Base-by-base conservation (phyloP, 768 basidiomycete species). In the Suillus bovinus region DNA sequence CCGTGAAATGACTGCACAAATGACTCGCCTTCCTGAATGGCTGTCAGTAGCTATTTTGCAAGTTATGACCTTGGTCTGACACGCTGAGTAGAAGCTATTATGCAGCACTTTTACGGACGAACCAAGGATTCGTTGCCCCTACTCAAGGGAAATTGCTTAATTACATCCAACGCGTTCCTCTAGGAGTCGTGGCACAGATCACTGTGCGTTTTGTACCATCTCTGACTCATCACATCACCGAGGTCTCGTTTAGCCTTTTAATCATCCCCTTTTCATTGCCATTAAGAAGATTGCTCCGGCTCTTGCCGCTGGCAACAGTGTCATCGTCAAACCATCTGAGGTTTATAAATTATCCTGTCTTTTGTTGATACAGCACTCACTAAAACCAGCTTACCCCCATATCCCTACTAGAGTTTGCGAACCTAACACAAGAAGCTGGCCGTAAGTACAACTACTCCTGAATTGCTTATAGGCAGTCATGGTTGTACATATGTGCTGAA, bases 181-280 rank as follows among this genome's bases (percentile, higher is more conserved):
- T 95, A 0, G 93, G 93, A 13, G 93, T 94, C n/a, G 91, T 93
- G 42, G 93, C 88, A 1, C 92, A 94, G 71, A 90, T 95, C 29
- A 94, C 91, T 16, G 92, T 91, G 61, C 71, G 62, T 56, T 10
- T 44, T 33, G 20, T 31, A 7, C 34, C 49, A 10, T 17, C 31
- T 5, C 47, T 44, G 24, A 60, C 31, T 17, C 34, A 46, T 42
- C 29, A 8, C 58, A 39, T 63, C 57, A 62, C 34, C 46, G 11
- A 16, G n/a, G 14, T 38, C 24, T 22, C 49, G 52, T 58, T 17
- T 64, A 93, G 89, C 91, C 93, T 3, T 94, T 94, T 74, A 95
- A 95, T 67, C 93, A 95, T 66, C 93, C 93, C 1, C 77, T 95
- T n/a, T 74, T 95, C 39, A 95, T 95, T 64, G 91, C 91, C 2